phyloP scores from a whole-genome alignment of 495 filamentous ascomycete genomes.

The Aspergillus biplanus region DNA sequence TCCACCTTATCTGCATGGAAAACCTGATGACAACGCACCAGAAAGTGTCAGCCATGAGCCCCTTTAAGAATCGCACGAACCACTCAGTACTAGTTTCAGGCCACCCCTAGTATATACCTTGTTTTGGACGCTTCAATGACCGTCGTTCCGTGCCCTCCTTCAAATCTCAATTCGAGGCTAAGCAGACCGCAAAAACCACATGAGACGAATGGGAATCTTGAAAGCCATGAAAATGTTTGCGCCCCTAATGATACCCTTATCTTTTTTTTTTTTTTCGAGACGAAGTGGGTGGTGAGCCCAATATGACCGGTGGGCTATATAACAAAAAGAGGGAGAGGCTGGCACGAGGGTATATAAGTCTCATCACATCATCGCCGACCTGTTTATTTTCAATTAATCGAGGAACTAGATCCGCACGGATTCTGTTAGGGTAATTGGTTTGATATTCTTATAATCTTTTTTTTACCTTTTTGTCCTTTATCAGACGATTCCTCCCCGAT shows the following conservation, averaged over 20 bases:
- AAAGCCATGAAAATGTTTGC: not conserved
- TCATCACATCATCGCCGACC: no score
- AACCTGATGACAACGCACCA: not conserved
- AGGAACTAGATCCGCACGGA: no score
- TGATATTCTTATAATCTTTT: no score
- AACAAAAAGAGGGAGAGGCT: no score
- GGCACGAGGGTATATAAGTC: no score
- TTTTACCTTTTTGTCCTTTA: no score
- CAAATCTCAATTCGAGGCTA: not conserved
- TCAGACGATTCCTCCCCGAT: not conserved
- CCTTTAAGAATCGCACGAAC: not conserved
- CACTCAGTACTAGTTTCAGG: not conserved
- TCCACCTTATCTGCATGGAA: not conserved
- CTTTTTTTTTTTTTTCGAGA: not conserved
- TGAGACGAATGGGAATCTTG: not conserved
- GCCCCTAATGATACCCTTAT: not conserved
- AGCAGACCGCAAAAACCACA: not conserved
- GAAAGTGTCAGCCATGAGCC: not conserved
- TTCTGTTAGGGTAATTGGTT: no score
- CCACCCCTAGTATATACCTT: not conserved
- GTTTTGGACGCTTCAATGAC: not conserved
- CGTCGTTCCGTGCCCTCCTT: not conserved
- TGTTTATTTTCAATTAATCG: no score
- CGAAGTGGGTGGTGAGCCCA: no score
- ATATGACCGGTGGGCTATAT: no score